A percentile compares a stretch with the other conserved stretches of the same genome.
Evolutionary conservation across 345 rosid genomes (phyloP).

Genomic region (Brassica incana): DNA sequence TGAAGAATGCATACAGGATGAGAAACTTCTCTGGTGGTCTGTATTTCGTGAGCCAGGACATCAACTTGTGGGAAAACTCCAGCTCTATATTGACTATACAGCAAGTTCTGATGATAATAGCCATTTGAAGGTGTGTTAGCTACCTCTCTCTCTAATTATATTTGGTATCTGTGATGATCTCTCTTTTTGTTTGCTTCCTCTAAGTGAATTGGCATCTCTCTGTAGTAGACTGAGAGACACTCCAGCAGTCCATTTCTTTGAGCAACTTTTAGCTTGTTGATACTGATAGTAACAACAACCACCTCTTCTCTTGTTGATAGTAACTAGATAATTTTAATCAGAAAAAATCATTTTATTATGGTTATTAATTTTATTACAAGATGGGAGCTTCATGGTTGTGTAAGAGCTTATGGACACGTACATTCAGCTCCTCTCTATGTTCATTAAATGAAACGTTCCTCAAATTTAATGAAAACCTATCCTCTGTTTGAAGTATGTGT

Average conservation of each 20-base stretch:
- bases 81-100: constrained; percentile 75
- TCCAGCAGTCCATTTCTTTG: too few relatives aligned
- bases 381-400: neutral
- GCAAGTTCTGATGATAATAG: constrained; percentile 76
- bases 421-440: constrained; percentile 1
- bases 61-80: constrained; percentile 82
- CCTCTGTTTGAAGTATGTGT: neutral
- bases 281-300: neutral
- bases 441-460: neutral
- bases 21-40: constrained; percentile 91
- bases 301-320: too few relatives aligned
- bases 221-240: constrained; percentile 4
- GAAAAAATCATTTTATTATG: neutral
- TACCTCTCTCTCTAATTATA: constrained; percentile 11
- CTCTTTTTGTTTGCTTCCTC: neutral
- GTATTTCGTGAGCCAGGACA: constrained; percentile 91
- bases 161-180: constrained; percentile 4
- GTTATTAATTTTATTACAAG: neutral
- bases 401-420: constrained; percentile 6
- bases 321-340: neutral
- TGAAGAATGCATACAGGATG: constrained; percentile 57
- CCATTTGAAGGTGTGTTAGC: constrained; percentile 66
- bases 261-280: neutral
- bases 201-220: constrained; percentile 1
- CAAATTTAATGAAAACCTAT: neutral